Conservation (phyloP, 2,329 filamentous ascomycete genomes). For the Tolypocladium album region DNA sequence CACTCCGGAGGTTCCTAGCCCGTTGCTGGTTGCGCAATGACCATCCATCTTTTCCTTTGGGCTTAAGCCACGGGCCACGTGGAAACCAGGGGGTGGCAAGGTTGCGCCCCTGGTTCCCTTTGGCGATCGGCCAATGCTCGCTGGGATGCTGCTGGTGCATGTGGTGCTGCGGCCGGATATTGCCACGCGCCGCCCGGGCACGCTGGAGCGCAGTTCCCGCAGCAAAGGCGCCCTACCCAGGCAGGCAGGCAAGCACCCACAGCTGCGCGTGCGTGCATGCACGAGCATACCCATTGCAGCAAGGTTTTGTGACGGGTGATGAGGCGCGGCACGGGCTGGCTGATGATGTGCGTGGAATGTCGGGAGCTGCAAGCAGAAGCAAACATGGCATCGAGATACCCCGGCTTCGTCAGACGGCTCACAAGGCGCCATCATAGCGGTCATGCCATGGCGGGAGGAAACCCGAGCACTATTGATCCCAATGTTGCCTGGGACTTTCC, state of each 20-base stretch:
- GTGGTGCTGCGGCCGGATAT: background rate
- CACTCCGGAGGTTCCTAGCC: background rate
- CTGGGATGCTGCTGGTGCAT: background rate
- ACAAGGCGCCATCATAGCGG: background rate
- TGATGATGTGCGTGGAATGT: background rate
- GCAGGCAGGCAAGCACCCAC: background rate
- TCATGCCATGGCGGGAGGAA: background rate
- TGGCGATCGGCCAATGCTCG: background rate
- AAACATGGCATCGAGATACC: background rate
- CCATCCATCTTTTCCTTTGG: background rate
- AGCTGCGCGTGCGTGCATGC: background rate
- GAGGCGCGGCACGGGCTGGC: background rate
- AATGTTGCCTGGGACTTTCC: background rate
- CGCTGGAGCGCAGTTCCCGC: background rate
- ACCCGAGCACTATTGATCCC: background rate
- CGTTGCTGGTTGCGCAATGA: background rate
- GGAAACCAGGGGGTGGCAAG: background rate
- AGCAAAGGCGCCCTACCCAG: background rate
- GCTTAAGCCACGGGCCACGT: background rate
- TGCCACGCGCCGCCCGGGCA: background rate
- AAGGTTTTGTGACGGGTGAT: background rate
- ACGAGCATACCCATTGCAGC: background rate
- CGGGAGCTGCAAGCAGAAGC: background rate
- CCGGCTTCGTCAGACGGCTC: background rate
- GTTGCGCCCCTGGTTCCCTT: background rate